These are phyloP conservation scores for Fusarium euwallaceae DNA, from an alignment of 2,329 filamentous ascomycete species.

Conservation along the genomic window DNA sequence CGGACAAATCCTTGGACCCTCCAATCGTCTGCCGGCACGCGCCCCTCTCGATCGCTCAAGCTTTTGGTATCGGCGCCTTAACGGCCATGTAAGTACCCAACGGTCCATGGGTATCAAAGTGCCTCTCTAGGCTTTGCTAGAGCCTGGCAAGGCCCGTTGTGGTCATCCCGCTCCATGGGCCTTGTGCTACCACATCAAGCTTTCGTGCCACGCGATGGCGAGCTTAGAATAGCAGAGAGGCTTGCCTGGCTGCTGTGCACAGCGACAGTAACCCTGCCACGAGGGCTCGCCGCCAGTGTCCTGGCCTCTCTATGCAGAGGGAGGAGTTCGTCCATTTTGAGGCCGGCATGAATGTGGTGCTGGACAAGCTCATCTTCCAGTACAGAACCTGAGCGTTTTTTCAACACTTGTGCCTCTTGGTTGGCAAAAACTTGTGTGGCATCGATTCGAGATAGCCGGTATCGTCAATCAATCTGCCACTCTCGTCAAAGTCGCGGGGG, in stretches of 20 bases:
- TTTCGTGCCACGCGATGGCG: constrained; percentile 28
- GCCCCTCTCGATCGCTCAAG: constrained; percentile 17
- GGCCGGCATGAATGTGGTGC: neutral
- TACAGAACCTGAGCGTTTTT: neutral
- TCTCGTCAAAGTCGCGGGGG: constrained; percentile 8
- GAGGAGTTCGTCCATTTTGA: neutral
- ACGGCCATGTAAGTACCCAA: constrained; percentile 25
- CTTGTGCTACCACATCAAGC: constrained; percentile 30
- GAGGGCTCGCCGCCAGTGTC: neutral
- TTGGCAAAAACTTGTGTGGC: neutral
- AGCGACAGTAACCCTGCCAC: neutral
- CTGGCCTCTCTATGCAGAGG: neutral
- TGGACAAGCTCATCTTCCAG: neutral
- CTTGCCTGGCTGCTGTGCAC: neutral
- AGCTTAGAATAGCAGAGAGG: constrained; percentile 7
- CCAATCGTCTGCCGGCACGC: constrained; percentile 18
- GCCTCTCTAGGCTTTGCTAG: neutral
- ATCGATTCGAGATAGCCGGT: constrained; percentile 6
- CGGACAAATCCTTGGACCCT: constrained; percentile 17
- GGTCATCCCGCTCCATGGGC: constrained; percentile 25
- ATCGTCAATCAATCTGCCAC: constrained; percentile 25
- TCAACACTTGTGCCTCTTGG: neutral
- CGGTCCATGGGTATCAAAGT: constrained; percentile 5
- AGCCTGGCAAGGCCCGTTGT: constrained; percentile 20
- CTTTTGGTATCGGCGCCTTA: constrained; percentile 20